Percentiles rank a stretch among this genome's conserved stretches.
phyloP scores from a whole-genome alignment of 306 rosid species.

The Oemleria cerasiformis region DNA sequence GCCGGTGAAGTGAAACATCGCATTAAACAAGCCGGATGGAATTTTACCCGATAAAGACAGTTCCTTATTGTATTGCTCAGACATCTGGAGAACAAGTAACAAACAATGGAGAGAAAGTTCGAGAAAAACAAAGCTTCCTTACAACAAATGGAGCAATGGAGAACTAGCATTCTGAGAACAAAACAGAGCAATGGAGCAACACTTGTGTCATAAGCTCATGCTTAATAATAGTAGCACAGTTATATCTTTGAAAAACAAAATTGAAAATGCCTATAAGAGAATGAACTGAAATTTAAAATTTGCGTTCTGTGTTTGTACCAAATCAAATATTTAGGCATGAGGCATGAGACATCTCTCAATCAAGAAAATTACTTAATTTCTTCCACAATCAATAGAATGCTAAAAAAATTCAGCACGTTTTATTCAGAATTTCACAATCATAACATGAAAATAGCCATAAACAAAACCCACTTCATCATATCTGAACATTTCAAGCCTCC shows the following conservation, averaged over 20 bases:
- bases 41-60: slow-evolving; percentile 67
- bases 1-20: slow-evolving; percentile 62
- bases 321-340: background rate
- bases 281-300: background rate
- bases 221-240: background rate
- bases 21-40: slow-evolving; percentile 75
- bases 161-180: background rate
- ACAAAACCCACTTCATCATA: background rate
- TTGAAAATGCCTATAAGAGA: background rate
- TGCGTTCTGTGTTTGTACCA: background rate
- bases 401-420: background rate
- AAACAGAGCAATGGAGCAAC: background rate
- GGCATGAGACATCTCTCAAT: background rate
- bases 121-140: background rate
- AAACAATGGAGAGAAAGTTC: slow-evolving; percentile 1
- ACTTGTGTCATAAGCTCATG: too few relatives aligned
- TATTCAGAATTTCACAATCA: background rate
- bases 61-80: slow-evolving; percentile 69
- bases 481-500: background rate
- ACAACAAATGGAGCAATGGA: background rate
- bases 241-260: background rate
- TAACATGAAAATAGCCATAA: background rate
- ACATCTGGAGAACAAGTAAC: slow-evolving; percentile 54
- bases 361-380: background rate
- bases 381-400: background rate